Evolutionary conservation across 495 filamentous ascomycete species (phyloP).

Genomic region (Glutinoglossum americanum): DNA sequence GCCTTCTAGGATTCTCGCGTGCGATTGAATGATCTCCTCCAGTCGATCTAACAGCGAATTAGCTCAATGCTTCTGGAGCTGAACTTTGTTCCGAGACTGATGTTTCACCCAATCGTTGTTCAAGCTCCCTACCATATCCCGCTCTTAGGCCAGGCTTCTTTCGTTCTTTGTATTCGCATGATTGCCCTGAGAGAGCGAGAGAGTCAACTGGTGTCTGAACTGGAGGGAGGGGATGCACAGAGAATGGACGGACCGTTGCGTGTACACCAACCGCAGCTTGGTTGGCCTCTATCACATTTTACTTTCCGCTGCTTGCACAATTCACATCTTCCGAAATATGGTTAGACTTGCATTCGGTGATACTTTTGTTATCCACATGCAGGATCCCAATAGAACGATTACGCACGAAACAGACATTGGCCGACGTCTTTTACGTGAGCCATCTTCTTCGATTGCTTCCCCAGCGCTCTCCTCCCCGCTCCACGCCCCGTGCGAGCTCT

Average conservation of each 20-base stretch:
- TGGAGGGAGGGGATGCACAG: background rate
- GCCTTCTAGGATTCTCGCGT: slow-evolving; percentile 26
- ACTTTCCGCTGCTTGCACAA: slow-evolving; percentile 69
- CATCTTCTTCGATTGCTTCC: slow-evolving; percentile 17
- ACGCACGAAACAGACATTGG: slow-evolving; percentile 37
- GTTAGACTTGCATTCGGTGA: slow-evolving; percentile 8
- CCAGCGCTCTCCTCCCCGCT: slow-evolving; percentile 4
- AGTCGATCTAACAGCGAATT: slow-evolving; percentile 19
- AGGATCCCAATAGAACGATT: background rate
- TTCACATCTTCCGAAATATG: slow-evolving; percentile 35
- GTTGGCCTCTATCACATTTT: slow-evolving; percentile 66
- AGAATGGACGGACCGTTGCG: slow-evolving; percentile 31
- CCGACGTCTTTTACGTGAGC: slow-evolving; percentile 24
- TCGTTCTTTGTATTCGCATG: slow-evolving; percentile 65
- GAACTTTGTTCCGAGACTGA: slow-evolving; percentile 2
- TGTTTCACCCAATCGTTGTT: slow-evolving; percentile 42
- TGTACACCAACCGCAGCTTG: slow-evolving; percentile 72
- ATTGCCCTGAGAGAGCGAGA: slow-evolving; percentile 16
- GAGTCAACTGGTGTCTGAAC: background rate
- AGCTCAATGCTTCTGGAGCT: slow-evolving; percentile 13
- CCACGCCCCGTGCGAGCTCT: background rate
- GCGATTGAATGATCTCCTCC: slow-evolving; percentile 25
- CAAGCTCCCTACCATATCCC: slow-evolving; percentile 72
- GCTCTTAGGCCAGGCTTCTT: slow-evolving; percentile 72
- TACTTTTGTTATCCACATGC: background rate